phyloP scores from a whole-genome alignment of 2,329 filamentous ascomycete genomes.

The Xylariomycetidae sp. region DNA sequence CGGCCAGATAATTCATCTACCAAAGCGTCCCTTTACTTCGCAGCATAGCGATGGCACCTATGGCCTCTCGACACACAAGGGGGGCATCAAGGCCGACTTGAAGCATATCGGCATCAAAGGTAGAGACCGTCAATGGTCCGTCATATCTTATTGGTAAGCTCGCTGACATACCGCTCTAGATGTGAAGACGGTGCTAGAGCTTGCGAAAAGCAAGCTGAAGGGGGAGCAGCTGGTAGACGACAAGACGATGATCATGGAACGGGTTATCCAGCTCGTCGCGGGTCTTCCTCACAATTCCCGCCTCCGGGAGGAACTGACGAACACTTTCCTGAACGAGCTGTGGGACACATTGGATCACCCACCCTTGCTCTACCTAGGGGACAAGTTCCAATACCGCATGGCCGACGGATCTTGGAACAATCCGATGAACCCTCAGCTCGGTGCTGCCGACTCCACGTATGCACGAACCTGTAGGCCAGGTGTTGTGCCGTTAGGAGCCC shows the following conservation, averaged over 20 bases:
- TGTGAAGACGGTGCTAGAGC: slow-evolving; percentile 55
- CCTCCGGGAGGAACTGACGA: slow-evolving; percentile 58
- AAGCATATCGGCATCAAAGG: slow-evolving; percentile 47
- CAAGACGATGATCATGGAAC: slow-evolving; percentile 74
- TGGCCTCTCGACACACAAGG: slow-evolving; percentile 40
- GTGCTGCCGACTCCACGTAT: slow-evolving; percentile 64
- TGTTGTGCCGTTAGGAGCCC: slow-evolving; percentile 54
- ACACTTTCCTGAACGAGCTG: slow-evolving; percentile 62
- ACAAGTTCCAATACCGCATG: slow-evolving; percentile 60
- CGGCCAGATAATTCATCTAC: slow-evolving; percentile 38
- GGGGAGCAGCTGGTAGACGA: slow-evolving; percentile 64
- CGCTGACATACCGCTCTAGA: too few relatives aligned
- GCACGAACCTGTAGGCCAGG: slow-evolving; percentile 59
- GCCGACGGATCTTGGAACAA: slow-evolving; percentile 72
- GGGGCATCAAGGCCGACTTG: slow-evolving; percentile 52
- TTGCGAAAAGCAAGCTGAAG: slow-evolving; percentile 59
- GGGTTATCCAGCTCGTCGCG: slow-evolving; percentile 65
- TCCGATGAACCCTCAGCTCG: slow-evolving; percentile 59
- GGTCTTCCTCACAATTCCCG: slow-evolving; percentile 59
- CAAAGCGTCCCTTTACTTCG: slow-evolving; percentile 57
- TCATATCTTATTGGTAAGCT: too few relatives aligned
- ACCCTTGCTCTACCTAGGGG: slow-evolving; percentile 59
- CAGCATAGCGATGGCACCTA: slow-evolving; percentile 62
- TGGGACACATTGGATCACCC: slow-evolving; percentile 72
- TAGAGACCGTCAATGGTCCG: too few relatives aligned